These are phyloP conservation scores for Lactarius quietus DNA, from an alignment of 768 basidiomycete species.

Conservation along the genomic window DNA sequence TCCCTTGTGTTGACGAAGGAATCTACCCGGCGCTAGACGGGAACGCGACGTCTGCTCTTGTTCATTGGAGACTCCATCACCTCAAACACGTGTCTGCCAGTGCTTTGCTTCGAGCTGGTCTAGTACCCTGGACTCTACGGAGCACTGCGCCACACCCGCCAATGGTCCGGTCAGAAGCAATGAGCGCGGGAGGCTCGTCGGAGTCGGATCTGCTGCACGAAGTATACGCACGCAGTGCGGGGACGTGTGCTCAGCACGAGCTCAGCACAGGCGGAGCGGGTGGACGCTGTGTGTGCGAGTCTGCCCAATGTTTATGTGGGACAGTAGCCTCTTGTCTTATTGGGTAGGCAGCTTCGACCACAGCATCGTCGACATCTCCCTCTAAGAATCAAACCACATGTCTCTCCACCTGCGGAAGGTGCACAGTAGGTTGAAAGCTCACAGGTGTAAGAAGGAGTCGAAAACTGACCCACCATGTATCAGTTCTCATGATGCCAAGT, in stretches of 20 bases:
- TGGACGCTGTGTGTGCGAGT: slow-evolving; percentile 12
- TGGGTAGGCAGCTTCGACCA: slow-evolving; percentile 11
- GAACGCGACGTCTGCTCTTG: background rate
- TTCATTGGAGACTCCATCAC: background rate
- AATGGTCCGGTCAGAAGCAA: background rate
- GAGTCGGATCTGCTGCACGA: slow-evolving; percentile 1
- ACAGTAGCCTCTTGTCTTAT: no score
- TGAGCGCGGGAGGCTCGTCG: background rate
- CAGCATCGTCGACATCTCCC: slow-evolving; percentile 13
- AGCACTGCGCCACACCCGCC: background rate
- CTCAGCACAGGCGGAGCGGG: background rate
- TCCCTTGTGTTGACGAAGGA: background rate
- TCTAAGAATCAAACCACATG: slow-evolving; percentile 11
- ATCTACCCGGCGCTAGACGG: background rate
- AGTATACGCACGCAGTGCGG: slow-evolving; percentile 10
- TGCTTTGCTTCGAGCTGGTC: background rate
- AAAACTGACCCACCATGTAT: background rate
- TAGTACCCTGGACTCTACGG: background rate
- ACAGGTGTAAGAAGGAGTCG: background rate
- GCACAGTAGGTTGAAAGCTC: background rate
- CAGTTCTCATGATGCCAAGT: no score
- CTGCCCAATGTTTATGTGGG: slow-evolving; percentile 11
- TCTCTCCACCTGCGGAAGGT: slow-evolving; percentile 17
- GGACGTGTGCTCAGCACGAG: slow-evolving; percentile 6
- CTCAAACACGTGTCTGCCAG: background rate